phyloP scores from a whole-genome alignment of 73 alveolate species.

The Paramecium biaurelia region DNA sequence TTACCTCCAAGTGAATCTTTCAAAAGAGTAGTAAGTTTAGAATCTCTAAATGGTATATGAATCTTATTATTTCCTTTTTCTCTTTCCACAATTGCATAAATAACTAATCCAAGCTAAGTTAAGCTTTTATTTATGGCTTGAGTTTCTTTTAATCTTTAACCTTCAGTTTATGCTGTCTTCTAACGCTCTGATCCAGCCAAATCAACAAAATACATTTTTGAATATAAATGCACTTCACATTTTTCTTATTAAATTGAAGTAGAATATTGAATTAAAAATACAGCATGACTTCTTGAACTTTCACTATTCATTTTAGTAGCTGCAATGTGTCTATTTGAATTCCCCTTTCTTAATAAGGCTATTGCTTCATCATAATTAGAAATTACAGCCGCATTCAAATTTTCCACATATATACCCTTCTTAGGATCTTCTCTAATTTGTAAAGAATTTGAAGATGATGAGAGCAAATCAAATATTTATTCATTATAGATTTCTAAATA shows the following conservation, averaged over 20 bases:
- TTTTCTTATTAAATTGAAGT: neutral
- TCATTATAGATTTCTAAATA: conserved; percentile 93
- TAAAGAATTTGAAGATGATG: conserved; percentile 71
- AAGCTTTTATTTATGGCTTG: conserved; percentile 94
- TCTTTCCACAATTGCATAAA: conserved; percentile 82
- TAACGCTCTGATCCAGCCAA: conserved; percentile 98
- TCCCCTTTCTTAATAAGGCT: conserved; percentile 73
- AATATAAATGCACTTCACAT: conserved; percentile 47
- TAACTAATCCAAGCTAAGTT: conserved; percentile 94
- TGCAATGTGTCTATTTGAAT: conserved; percentile 82
- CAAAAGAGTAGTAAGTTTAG: conserved; percentile 82
- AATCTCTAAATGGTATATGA: conserved; percentile 87
- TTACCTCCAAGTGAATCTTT: conserved; percentile 90
- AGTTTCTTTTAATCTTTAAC: conserved; percentile 97
- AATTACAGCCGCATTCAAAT: conserved; percentile 80
- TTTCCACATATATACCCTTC: conserved; percentile 91
- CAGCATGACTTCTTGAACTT: conserved; percentile 92
- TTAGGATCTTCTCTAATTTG: conserved; percentile 91
- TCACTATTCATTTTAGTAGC: conserved; percentile 87
- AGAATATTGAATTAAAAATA: conserved; percentile 69
- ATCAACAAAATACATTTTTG: conserved; percentile 94
- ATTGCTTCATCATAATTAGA: conserved; percentile 78
- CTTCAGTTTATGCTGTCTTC: conserved; percentile 86
- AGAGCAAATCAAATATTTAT: conserved; percentile 83
- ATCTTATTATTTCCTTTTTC: conserved; percentile 76